Evolutionary conservation across 305 asterid species (phyloP).

Genomic region (Ilex paraguariensis): DNA sequence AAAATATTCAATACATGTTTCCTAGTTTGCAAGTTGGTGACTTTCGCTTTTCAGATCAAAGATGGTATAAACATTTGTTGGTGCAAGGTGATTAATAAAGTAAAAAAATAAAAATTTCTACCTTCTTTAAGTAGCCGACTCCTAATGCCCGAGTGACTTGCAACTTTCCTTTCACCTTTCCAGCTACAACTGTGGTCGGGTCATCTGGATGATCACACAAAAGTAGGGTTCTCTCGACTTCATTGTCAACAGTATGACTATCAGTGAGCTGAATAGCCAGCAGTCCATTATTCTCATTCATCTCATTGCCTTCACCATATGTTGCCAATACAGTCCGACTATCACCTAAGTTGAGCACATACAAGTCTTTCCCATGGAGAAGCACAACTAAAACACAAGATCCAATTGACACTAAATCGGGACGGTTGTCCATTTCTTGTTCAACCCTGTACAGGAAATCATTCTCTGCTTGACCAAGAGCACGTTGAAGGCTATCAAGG

Average conservation of each 20-base stretch:
- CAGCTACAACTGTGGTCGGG: constrained; percentile 45
- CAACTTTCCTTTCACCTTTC: constrained; percentile 85
- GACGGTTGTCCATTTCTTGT: constrained; percentile 95
- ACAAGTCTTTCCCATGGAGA: constrained; percentile 72
- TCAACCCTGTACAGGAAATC: constrained; percentile 92
- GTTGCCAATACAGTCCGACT: constrained; percentile 92
- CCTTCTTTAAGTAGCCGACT: constrained; percentile 95
- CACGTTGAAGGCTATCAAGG: constrained; percentile 58
- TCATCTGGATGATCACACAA: constrained; percentile 74
- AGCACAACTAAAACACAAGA: constrained; percentile 70
- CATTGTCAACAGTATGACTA: constrained; percentile 72
- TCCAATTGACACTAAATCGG: constrained; percentile 82
- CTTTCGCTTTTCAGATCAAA: background rate
- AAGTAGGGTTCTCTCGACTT: constrained; percentile 57
- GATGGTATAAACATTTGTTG: too few relatives aligned
- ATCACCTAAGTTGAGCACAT: constrained; percentile 76
- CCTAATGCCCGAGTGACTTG: constrained; percentile 94
- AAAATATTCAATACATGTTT: too few relatives aligned
- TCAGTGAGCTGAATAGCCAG: constrained; percentile 71
- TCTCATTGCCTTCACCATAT: constrained; percentile 21
- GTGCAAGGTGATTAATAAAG: background rate
- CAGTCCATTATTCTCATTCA: constrained; percentile 19
- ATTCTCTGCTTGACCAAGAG: constrained; percentile 65
- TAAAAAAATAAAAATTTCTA: constrained; percentile 10
- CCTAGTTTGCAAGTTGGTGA: background rate